Conservation (phyloP, 1,284 basidiomycete genomes). For the Spongispora temasekensis region DNA sequence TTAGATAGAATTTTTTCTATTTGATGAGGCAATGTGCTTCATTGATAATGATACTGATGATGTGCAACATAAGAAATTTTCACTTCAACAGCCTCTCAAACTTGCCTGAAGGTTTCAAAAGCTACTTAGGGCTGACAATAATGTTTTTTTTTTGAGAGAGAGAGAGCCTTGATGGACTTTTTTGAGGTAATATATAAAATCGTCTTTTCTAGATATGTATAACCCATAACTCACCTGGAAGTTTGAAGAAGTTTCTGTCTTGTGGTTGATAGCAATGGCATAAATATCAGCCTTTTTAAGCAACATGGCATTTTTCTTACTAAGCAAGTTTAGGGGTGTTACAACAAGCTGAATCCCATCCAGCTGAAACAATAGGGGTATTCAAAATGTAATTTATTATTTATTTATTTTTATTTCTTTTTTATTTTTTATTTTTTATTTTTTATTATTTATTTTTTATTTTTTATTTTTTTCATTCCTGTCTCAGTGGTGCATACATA, state of each 20-base stretch:
- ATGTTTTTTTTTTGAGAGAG: conserved; percentile 4
- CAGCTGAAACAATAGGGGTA: neutral
- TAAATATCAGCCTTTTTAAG: neutral
- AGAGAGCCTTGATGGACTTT: neutral
- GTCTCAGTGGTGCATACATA: too few species aligned
- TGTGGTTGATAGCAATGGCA: neutral
- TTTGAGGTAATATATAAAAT: neutral
- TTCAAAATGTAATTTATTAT: neutral
- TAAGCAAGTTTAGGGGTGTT: neutral
- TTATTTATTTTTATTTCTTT: too few species aligned
- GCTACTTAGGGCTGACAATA: conserved; percentile 9
- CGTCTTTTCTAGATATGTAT: too few species aligned
- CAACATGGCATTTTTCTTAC: neutral
- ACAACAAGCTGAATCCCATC: neutral
- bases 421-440: too few species aligned
- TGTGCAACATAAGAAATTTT: neutral
- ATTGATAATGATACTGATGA: conserved; percentile 14
- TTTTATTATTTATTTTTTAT: too few species aligned
- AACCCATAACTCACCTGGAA: neutral
- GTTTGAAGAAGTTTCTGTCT: neutral
- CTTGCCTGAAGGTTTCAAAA: conserved; percentile 8
- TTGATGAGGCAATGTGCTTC: too few species aligned
- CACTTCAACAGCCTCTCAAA: conserved; percentile 3
- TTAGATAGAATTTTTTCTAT: too few species aligned
- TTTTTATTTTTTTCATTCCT: too few species aligned